Evolutionary conservation across 352 stramenopile species (phyloP), one percentile per base, ranked within the genome.

Genomic region (Pythium vanterpoolii): DNA sequence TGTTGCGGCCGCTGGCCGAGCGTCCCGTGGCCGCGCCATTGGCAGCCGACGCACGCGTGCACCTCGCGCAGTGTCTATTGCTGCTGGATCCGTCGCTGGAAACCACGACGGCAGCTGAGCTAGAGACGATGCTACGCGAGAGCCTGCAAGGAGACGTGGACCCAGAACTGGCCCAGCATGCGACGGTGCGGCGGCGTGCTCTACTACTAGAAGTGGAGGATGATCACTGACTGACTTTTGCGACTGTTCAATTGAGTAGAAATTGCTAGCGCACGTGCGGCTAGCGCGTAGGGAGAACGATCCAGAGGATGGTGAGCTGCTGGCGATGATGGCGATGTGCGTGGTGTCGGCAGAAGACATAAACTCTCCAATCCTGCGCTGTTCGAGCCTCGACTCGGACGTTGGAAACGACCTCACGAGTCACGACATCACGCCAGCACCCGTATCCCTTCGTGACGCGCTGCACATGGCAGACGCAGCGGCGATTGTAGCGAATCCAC

Each of bases 31-130:
- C 30, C 1, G 9, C 16, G 31, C n/a, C 47, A 5, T 2, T 63
- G 26, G 61, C 66, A 0, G 36, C 74, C 1, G 73, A 79, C n/a
- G 69, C 69, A 13, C 64, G 70, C 9, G 56, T 75, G 24, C 77
- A 76, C 49, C 60, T 87, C 39, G 73, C 71, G 16, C 66, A 79
- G 60, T 87, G 77, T 30, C 65, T 87, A 9, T 28, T 87, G 39
- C 48, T 71, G 36, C 61, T 72, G 34, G 64, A 81, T 18, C 60
- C 68, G 5, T 48, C 64, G 47, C 28, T 79, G 13, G 23, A 31
- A 10, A 60, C 31, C 1, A 38, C 33, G 2, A 14, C 33, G 33
- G 56, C 53, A 1, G 27, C 34, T 31, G 66, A 65, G 24, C 53
- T 57, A 8, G 66, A 68, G 23, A 38, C 23, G 21, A 23, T 61